A percentile compares a stretch with the other conserved stretches of the same genome.
Evolutionary conservation across 805 yeast genomes (phyloP).

Genomic region (Cyberlindnera mississippiensis): DNA sequence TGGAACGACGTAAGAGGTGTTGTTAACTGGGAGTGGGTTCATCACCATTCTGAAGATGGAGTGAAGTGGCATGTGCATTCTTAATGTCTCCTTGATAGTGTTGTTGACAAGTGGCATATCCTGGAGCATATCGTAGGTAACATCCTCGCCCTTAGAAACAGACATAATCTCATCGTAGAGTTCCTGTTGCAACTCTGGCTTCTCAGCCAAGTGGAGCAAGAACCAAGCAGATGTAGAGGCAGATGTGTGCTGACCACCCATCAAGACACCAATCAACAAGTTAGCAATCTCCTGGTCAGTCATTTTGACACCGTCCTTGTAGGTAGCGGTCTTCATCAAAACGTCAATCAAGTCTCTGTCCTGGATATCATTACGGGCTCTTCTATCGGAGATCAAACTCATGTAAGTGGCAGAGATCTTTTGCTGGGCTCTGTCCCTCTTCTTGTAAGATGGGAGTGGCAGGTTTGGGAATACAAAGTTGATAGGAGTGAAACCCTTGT

Average conservation of each 20-base stretch:
- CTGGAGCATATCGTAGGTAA: conserved; percentile 79
- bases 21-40: conserved; percentile 75
- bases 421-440: conserved; percentile 84
- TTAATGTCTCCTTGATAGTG: conserved; percentile 85
- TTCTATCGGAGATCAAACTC: conserved; percentile 70
- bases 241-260: conserved; percentile 99
- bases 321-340: conserved; percentile 73
- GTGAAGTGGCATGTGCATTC: conserved; percentile 95
- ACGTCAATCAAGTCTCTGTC: conserved; percentile 89
- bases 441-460: conserved; percentile 81
- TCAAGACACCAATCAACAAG: conserved; percentile 87
- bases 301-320: conserved; percentile 93
- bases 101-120: conserved; percentile 79
- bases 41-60: conserved; percentile 91
- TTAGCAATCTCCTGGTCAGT: conserved; percentile 94
- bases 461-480: conserved; percentile 94
- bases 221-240: conserved; percentile 97
- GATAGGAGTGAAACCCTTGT: conserved; percentile 93
- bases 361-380: conserved; percentile 69
- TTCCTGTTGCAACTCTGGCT: conserved; percentile 81
- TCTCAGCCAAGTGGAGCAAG: conserved; percentile 82
- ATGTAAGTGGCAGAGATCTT: conserved; percentile 78
- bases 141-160: conserved; percentile 56
- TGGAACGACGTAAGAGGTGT: conserved; percentile 78
- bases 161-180: conserved; percentile 68